Conservation (phyloP, 208 protist genomes). For the Leishmania turanica region DNA sequence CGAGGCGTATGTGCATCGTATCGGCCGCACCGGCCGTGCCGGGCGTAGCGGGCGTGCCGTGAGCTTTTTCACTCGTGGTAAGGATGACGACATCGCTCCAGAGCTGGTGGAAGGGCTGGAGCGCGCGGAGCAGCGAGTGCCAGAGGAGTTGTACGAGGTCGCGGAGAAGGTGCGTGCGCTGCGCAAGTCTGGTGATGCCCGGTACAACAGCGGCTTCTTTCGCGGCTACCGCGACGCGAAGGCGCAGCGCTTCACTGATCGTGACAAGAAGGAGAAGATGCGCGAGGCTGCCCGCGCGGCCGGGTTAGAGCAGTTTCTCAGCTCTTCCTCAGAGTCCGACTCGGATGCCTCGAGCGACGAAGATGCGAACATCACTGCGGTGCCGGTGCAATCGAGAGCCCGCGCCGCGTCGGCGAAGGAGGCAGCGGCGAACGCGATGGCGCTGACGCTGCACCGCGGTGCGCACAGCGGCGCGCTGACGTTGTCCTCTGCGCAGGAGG, state of each 20-base stretch:
- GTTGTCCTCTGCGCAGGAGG: conserved; percentile 44
- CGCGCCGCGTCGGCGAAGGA: conserved; percentile 11
- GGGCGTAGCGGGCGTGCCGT: conserved; percentile 79
- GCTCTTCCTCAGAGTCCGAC: conserved; percentile 54
- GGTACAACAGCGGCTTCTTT: conserved; percentile 72
- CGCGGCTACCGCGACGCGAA: conserved; percentile 76
- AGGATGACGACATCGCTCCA: conserved; percentile 82
- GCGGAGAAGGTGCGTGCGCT: conserved; percentile 70
- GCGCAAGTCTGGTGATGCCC: conserved; percentile 66
- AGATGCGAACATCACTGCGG: conserved; percentile 36
- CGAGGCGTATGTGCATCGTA: conserved; percentile 98
- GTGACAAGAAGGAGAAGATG: conserved; percentile 66
- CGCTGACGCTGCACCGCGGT: conserved; percentile 28
- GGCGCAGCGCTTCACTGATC: conserved; percentile 54
- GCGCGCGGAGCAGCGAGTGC: conserved; percentile 69
- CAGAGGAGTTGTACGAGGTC: conserved; percentile 82
- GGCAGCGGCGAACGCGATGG: conserved; percentile 21
- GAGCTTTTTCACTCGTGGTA: conserved; percentile 84
- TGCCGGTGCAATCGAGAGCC: conserved; percentile 19
- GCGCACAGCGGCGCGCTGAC: conserved; percentile 10
- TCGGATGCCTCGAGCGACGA: conserved; percentile 42
- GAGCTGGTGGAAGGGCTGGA: conserved; percentile 84
- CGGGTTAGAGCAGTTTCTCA: conserved; percentile 78
- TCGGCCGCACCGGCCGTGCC: conserved; percentile 92
- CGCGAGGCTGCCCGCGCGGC: conserved; percentile 68